A percentile compares a stretch with the other conserved stretches of the same genome.
Evolutionary conservation across 2,329 filamentous ascomycete genomes (phyloP).

Genomic region (Helotiales sp.): DNA sequence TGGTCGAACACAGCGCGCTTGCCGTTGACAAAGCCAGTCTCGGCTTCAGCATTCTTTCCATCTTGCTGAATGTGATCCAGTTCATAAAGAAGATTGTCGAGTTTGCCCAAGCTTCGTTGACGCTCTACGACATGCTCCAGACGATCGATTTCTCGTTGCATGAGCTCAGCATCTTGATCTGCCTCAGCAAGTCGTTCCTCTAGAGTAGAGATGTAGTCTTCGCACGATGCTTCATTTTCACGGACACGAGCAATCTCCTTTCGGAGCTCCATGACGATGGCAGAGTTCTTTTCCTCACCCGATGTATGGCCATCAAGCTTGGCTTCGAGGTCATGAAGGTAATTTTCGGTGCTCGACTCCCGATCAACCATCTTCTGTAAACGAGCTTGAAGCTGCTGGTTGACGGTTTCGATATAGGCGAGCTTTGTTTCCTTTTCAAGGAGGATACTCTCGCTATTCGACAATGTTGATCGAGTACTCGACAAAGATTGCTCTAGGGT

Average conservation of each 20-base stretch:
- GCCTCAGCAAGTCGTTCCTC: conserved; percentile 94
- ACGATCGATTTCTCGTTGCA: conserved; percentile 94
- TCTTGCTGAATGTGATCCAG: conserved; percentile 76
- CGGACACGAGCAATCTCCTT: conserved; percentile 87
- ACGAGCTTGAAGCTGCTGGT: conserved; percentile 82
- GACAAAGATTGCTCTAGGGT: conserved; percentile 88
- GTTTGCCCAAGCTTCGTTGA: conserved; percentile 89
- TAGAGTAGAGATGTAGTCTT: conserved; percentile 96
- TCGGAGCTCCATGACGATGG: conserved; percentile 80
- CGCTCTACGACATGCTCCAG: conserved; percentile 94
- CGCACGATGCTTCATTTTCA: conserved; percentile 85
- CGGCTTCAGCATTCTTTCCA: conserved; percentile 43
- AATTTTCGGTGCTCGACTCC: conserved; percentile 87
- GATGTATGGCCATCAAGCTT: conserved; percentile 88
- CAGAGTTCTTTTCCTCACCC: conserved; percentile 89
- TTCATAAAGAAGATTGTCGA: conserved; percentile 90
- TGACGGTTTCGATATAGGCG: conserved; percentile 89
- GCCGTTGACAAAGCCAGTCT: conserved; percentile 42
- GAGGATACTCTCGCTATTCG: conserved; percentile 80
- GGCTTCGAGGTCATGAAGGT: conserved; percentile 86
- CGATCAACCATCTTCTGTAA: conserved; percentile 93
- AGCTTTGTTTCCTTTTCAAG: conserved; percentile 93
- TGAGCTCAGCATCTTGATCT: conserved; percentile 92
- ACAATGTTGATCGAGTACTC: conserved; percentile 79
- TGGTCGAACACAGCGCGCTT: conserved; percentile 51